Evolutionary conservation across 768 basidiomycete species (phyloP).

Genomic region (Tulasnella sp.): DNA sequence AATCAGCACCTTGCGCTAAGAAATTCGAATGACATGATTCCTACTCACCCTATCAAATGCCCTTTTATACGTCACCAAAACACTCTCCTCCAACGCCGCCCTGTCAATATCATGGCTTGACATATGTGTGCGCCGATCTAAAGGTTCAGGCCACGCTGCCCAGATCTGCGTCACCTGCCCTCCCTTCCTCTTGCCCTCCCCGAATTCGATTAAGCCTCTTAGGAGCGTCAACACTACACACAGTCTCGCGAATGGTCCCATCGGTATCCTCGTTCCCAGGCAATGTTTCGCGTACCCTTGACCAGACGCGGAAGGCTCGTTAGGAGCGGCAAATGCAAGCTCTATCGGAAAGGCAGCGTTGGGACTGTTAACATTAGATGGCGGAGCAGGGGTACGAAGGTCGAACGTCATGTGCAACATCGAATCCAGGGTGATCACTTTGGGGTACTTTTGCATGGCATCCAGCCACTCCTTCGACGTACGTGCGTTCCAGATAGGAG

Average conservation of each 20-base stretch:
- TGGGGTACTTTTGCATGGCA: conserved; percentile 24
- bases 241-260: conserved; percentile 30
- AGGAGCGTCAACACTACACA: conserved; percentile 28
- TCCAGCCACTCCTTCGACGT: conserved; percentile 27
- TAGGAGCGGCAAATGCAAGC: conserved; percentile 9
- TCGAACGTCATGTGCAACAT: conserved; percentile 10
- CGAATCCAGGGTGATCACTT: conserved; percentile 23
- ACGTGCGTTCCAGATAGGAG: conserved; percentile 29
- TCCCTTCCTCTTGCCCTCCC: conserved; percentile 25
- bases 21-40: background rate
- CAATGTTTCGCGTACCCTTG: background rate
- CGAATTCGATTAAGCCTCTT: conserved; percentile 29
- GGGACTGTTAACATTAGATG: background rate
- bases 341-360: background rate
- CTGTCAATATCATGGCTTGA: conserved; percentile 7
- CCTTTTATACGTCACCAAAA: conserved; percentile 24
- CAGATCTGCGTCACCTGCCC: conserved; percentile 18
- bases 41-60: conserved; percentile 24
- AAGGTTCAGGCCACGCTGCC: conserved; percentile 11
- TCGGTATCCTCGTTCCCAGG: conserved; percentile 19
- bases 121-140: background rate
- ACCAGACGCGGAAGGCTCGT: conserved; percentile 5
- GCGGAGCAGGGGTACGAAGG: conserved; percentile 1
- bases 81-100: conserved; percentile 22
- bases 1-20: conserved; percentile 8